Conservation (phyloP, 116 monocot genomes). For the Dioscorea cayenensis region DNA sequence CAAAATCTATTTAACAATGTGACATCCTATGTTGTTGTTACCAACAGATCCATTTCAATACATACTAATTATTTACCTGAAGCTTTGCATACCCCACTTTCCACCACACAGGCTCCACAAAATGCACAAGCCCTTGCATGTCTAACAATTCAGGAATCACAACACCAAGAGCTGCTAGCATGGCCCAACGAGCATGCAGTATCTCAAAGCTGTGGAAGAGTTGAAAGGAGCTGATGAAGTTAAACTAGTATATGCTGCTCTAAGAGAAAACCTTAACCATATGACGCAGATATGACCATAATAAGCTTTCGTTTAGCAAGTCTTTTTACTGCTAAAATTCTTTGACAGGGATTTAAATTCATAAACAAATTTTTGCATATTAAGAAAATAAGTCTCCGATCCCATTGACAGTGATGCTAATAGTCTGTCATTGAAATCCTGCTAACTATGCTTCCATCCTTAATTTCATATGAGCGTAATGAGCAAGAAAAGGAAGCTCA, state of each 20-base stretch:
- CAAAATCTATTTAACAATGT: neutral
- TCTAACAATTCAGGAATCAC: conserved; percentile 86
- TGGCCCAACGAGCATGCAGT: conserved; percentile 96
- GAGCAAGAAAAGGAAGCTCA: too few relatives aligned
- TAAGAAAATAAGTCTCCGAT: neutral
- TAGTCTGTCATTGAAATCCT: too few relatives aligned
- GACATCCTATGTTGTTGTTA: neutral
- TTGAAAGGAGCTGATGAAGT: too few relatives aligned
- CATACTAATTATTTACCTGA: conserved; percentile 33
- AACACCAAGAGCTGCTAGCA: conserved; percentile 89
- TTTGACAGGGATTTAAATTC: too few relatives aligned
- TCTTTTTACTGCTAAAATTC: too few relatives aligned
- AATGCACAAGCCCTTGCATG: conserved; percentile 59
- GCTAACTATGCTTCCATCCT: too few relatives aligned
- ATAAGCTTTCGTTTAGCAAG: too few relatives aligned
- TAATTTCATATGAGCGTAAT: too few relatives aligned
- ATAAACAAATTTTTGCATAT: neutral
- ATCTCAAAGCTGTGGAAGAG: conserved; percentile 77
- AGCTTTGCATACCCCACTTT: conserved; percentile 97
- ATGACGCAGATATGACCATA: too few relatives aligned
- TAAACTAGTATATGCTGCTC: too few relatives aligned
- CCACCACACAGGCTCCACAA: conserved; percentile 98
- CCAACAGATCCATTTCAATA: neutral
- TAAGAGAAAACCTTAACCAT: too few relatives aligned
- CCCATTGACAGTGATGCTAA: too few relatives aligned